phyloP scores from a whole-genome alignment of 1,284 basidiomycete genomes.

The Pterula multifida region DNA sequence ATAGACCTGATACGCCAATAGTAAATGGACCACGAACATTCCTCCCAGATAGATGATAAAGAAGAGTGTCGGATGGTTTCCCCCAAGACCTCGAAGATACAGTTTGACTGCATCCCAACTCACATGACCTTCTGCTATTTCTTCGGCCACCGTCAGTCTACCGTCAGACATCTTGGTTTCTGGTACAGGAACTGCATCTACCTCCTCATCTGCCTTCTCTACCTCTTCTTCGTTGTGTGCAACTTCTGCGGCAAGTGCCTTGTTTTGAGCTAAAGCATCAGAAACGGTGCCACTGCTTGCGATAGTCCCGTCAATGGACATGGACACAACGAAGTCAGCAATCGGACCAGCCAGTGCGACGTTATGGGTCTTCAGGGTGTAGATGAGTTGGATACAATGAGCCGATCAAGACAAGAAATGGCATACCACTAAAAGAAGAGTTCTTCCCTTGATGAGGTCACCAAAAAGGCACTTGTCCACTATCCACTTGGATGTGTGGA shows the following conservation, averaged over 20 bases:
- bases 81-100: slow-evolving; percentile 26
- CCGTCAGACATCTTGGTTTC: slow-evolving; percentile 19
- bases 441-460: slow-evolving; percentile 55
- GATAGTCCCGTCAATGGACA: slow-evolving; percentile 34
- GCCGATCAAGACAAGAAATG: background rate
- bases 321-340: slow-evolving; percentile 40
- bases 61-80: slow-evolving; percentile 26
- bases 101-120: slow-evolving; percentile 27
- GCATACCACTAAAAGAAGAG: slow-evolving; percentile 58
- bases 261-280: slow-evolving; percentile 23
- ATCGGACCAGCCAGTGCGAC: slow-evolving; percentile 41
- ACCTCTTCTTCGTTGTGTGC: slow-evolving; percentile 21
- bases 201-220: slow-evolving; percentile 23
- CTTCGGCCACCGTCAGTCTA: slow-evolving; percentile 47
- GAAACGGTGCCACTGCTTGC: slow-evolving; percentile 25
- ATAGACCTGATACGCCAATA: slow-evolving; percentile 28
- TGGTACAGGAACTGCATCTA: slow-evolving; percentile 23
- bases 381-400: background rate
- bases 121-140: slow-evolving; percentile 48
- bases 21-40: slow-evolving; percentile 14
- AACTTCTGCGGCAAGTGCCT: slow-evolving; percentile 21
- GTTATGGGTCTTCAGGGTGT: slow-evolving; percentile 39
- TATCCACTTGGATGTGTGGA: slow-evolving; percentile 65
- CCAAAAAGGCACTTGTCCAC: slow-evolving; percentile 66
- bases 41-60: slow-evolving; percentile 15